Evolutionary conservation across 73 alveolate species (phyloP), one percentile per base, ranked within the genome.

Genomic region (Paramecium sexaurelia): DNA sequence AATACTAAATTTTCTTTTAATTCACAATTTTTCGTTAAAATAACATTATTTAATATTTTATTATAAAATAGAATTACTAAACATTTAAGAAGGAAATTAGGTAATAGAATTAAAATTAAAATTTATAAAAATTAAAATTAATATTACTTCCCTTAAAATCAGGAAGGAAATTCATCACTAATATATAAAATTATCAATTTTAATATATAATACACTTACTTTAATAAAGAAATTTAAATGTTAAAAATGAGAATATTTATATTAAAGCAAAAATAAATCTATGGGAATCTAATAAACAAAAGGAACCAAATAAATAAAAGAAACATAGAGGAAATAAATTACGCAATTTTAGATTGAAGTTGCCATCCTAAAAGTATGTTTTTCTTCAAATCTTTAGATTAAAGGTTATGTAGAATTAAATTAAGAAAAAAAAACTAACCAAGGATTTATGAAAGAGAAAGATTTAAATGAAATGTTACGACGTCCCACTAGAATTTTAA

Each of bases 341-440:
- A 24, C 27, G 5, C 20, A 78, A 78, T 39, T 45, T 26, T 11
- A 78, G 24, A 43, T 78, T 19, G 90, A 78, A 9, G 75, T 78
- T 13, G 90, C 90, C 5, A 41, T 73, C 15, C 15, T 78, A 22
- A 78, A 78, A 43, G 90, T 78, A 78, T 29, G 2, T 10, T 0
- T 8, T 41, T 7, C 15, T n/a, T 1, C 41, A 1, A 2, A 78
- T 10, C 9, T 39, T 26, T 17, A 78, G 90, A 75, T 78, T 17
- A 78, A 78, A 78, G 90, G 90, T 10, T 78, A 78, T 78, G 90
- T 78, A 15, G 90, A 78, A 33, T 24, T 78, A 17, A 37, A 78
- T 8, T 5, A 75, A 78, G 90, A 78, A 7, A 39, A 75, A 41
- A 15, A 75, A 78, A 78, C 55, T 47, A 40, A 78, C 19, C 19